Evolutionary conservation across 257 asterid genomes (phyloP).

Genomic region (Apocynum venetum): DNA sequence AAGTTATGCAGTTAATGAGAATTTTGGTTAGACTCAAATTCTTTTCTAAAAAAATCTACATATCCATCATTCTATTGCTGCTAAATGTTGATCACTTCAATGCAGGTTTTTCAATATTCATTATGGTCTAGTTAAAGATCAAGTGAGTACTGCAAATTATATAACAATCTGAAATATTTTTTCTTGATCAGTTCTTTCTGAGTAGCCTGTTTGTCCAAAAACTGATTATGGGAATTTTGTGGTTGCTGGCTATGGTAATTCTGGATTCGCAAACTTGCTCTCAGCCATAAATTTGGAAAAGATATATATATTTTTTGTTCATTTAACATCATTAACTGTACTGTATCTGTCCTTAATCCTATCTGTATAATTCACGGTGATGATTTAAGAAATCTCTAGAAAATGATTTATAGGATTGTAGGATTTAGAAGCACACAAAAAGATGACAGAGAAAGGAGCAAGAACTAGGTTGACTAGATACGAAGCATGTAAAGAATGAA

Average conservation of each 20-base stretch:
- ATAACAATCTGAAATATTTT: background rate
- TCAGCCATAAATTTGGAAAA: background rate
- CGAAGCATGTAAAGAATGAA: too few relatives aligned
- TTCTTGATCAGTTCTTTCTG: background rate
- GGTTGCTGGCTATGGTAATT: background rate
- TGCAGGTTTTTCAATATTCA: background rate
- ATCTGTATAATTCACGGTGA: too few relatives aligned
- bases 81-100: background rate
- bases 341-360: background rate
- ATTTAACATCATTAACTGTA: too few relatives aligned
- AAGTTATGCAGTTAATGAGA: background rate
- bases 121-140: background rate
- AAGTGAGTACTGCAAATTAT: background rate
- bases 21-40: background rate
- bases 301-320: background rate
- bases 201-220: background rate
- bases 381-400: too few relatives aligned
- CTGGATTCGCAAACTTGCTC: background rate
- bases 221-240: background rate
- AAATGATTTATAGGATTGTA: too few relatives aligned
- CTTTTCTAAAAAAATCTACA: background rate
- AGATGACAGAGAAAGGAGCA: too few relatives aligned
- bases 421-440: too few relatives aligned
- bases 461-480: too few relatives aligned
- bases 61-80: background rate